Evolutionary conservation across 768 basidiomycete genomes (phyloP), one percentile per base, ranked within the genome.

Genomic region (Hygrocybe coccinea): DNA sequence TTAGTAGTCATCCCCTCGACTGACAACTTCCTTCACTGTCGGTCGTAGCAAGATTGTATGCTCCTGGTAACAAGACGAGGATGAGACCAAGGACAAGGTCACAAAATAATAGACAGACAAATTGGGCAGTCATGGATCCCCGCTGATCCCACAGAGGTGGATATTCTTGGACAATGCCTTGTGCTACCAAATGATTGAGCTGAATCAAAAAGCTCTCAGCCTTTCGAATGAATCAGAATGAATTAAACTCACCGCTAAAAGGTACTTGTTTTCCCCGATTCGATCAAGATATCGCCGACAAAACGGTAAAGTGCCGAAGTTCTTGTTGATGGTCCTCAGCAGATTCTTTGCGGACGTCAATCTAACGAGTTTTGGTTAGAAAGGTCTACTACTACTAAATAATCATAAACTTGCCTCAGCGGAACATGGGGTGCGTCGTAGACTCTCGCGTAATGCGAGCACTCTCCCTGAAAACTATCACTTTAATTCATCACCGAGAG

Each of bases 251-350:
- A 97, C 91, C 55, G 91, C 95, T 38, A 97, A 76, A 17, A 98
- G 75, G 69, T 99, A 95, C 70, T 88, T 92, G 74, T 82, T 91
- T 75, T 97, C 94, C 12, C 97, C 97, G 4, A 78, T 74, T 22
- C 95, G 85, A 65, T 98, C 97, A 17, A 99, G 81, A 70, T 99
- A 99, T 58, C 97, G 79, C 62, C 95, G 82, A 70, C 95, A 97
- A 71, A 91, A 99, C 3, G 97, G 95, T 57, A 98, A 72, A 10
- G 95, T 95, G 25, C 93, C 95, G 67, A 99, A 99, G 70, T 90
- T 87, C 69, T 82, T 87, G 65, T 90, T 87, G 69, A 99, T 97
- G 4, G 85, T 83, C 62, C 86, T 88, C 29, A 98, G 76, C 17
- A 99, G 73, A 5, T 87, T 80, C 69, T 92, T 94, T 0, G 95